These are phyloP conservation scores for Heteromeles arbutifolia DNA, from an alignment of 306 rosid genomes.

Conservation along the genomic window DNA sequence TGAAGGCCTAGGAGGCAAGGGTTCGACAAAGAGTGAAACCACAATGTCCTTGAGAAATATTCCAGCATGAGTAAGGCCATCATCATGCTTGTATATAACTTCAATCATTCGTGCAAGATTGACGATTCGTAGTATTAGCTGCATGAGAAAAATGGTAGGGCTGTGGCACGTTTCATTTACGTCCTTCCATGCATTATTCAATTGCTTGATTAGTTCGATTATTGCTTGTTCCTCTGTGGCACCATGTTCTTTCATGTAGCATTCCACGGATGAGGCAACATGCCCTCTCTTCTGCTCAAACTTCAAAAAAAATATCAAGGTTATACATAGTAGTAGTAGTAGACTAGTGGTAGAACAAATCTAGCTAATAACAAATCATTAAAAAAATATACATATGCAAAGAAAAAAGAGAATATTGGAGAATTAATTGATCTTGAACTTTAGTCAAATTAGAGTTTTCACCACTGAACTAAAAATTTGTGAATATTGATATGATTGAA, in stretches of 20 bases:
- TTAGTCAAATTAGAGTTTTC: too few species aligned
- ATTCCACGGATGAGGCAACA: background rate
- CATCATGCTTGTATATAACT: slow-evolving; percentile 20
- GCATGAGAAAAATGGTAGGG: background rate
- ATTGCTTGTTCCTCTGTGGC: background rate
- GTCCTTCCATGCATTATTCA: slow-evolving; percentile 4
- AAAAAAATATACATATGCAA: too few species aligned
- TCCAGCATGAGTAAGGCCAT: slow-evolving; percentile 13
- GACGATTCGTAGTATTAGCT: slow-evolving; percentile 14
- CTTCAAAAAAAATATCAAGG: background rate
- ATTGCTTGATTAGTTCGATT: background rate
- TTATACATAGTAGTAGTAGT: too few species aligned
- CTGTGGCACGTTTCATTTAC: slow-evolving; percentile 29
- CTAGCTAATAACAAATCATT: too few species aligned
- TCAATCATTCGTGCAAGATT: slow-evolving; percentile 24
- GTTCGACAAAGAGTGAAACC: background rate
- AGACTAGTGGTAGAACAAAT: too few species aligned
- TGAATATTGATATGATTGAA: too few species aligned
- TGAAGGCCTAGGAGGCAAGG: background rate
- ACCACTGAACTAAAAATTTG: too few species aligned
- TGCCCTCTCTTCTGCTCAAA: background rate
- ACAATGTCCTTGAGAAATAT: background rate
- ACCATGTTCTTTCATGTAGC: background rate
- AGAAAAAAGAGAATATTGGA: too few species aligned
- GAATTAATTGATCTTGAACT: too few species aligned